A percentile compares a stretch with the other conserved stretches of the same genome.
phyloP scores from a whole-genome alignment of 2,329 filamentous ascomycete species.

The Lizonia empirigonia region DNA sequence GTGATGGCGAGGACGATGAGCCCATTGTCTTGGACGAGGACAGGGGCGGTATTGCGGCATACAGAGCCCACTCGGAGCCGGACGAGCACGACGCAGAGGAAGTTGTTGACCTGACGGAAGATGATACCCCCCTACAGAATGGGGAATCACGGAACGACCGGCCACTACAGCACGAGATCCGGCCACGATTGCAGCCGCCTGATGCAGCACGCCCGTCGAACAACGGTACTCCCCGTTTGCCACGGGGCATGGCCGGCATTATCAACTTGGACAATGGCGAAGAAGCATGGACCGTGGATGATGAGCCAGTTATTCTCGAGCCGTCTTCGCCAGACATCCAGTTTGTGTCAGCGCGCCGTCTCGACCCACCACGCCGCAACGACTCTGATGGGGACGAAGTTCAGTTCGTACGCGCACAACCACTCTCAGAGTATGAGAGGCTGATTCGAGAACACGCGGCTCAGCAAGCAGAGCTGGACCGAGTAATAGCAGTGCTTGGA shows the following conservation, averaged over 20 bases:
- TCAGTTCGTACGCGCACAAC: slow-evolving; percentile 35
- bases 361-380: slow-evolving; percentile 26
- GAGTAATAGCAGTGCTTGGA: slow-evolving; percentile 27
- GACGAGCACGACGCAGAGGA: slow-evolving; percentile 19
- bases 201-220: neutral
- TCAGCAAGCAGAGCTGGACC: slow-evolving; percentile 22
- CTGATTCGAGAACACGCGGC: slow-evolving; percentile 16
- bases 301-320: slow-evolving; percentile 19
- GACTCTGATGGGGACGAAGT: slow-evolving; percentile 37
- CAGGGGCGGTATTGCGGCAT: slow-evolving; percentile 7
- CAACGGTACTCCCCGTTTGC: slow-evolving; percentile 28
- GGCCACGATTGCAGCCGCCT: neutral
- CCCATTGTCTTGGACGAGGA: slow-evolving; percentile 2
- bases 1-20: slow-evolving; percentile 15
- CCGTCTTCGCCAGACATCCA: slow-evolving; percentile 55
- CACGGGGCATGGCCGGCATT: slow-evolving; percentile 52
- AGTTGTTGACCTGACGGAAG: slow-evolving; percentile 42
- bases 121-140: slow-evolving; percentile 20
- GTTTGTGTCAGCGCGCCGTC: slow-evolving; percentile 48
- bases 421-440: slow-evolving; percentile 29
- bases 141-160: slow-evolving; percentile 2
- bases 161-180: neutral
- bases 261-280: slow-evolving; percentile 47
- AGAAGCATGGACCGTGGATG: slow-evolving; percentile 29
- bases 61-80: slow-evolving; percentile 19